Evolutionary conservation across 2,329 filamentous ascomycete genomes (phyloP).

Genomic region (Onygenales sp.): DNA sequence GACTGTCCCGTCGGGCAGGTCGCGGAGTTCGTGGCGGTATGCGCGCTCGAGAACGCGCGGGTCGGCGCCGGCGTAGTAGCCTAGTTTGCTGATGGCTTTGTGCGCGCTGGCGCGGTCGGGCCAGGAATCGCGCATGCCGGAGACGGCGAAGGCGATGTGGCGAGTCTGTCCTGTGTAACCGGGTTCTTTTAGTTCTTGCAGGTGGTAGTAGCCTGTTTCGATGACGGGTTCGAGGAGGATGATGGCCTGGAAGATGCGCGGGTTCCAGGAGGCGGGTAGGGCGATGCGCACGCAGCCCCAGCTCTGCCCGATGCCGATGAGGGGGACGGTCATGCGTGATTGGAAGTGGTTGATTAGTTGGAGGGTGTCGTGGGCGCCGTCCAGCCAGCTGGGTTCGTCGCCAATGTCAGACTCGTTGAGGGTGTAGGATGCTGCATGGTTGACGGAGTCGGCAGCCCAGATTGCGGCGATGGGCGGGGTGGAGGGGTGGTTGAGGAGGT

Average conservation of each 20-base stretch:
- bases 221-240: background rate
- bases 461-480: background rate
- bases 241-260: background rate
- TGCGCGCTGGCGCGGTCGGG: background rate
- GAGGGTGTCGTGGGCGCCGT: background rate
- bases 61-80: background rate
- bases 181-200: background rate
- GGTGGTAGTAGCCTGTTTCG: background rate
- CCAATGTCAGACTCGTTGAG: background rate
- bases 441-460: background rate
- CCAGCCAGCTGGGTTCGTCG: background rate
- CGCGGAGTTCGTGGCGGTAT: background rate
- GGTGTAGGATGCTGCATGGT: background rate
- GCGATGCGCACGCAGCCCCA: background rate
- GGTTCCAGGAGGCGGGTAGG: background rate
- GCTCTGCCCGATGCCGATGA: slow-evolving; percentile 1
- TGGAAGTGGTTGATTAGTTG: background rate
- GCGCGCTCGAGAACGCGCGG: background rate
- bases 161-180: background rate
- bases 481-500: background rate
- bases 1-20: background rate
- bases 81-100: background rate
- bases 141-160: background rate
- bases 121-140: background rate
- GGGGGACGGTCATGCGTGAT: background rate